These are phyloP conservation scores for Paramecium caudatum DNA, from an alignment of 73 alveolate species.

Conservation along the genomic window DNA sequence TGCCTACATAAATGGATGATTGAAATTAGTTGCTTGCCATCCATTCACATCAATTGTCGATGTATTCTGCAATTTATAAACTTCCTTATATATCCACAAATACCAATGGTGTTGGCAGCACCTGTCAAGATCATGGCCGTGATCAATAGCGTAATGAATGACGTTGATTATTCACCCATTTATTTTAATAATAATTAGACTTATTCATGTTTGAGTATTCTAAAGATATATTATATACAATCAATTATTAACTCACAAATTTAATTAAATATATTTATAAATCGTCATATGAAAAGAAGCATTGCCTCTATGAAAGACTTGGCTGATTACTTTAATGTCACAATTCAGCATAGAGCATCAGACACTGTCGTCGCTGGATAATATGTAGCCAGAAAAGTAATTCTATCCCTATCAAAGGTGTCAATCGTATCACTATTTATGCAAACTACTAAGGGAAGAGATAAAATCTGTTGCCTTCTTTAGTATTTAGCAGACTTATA, in stretches of 20 bases:
- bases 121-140: slow-evolving; percentile 54
- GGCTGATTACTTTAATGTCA: slow-evolving; percentile 34
- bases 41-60: background rate
- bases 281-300: slow-evolving; percentile 49
- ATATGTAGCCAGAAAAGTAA: slow-evolving; percentile 60
- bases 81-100: background rate
- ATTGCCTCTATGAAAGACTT: slow-evolving; percentile 49
- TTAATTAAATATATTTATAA: too few species aligned
- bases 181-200: background rate
- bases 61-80: slow-evolving; percentile 23
- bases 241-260: too few species aligned
- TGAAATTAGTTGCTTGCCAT: background rate
- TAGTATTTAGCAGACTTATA: slow-evolving; percentile 81
- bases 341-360: slow-evolving; percentile 30
- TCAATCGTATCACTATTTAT: slow-evolving; percentile 69
- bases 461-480: slow-evolving; percentile 80
- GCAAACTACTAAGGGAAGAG: slow-evolving; percentile 84
- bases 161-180: slow-evolving; percentile 17
- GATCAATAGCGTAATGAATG: background rate
- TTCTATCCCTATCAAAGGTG: slow-evolving; percentile 46
- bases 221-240: too few species aligned
- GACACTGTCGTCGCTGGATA: slow-evolving; percentile 15
- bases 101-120: slow-evolving; percentile 59
- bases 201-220: background rate
- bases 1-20: slow-evolving; percentile 78